Evolutionary conservation across 768 basidiomycete genomes (phyloP).

Genomic region (Thelephora aurantiotincta): DNA sequence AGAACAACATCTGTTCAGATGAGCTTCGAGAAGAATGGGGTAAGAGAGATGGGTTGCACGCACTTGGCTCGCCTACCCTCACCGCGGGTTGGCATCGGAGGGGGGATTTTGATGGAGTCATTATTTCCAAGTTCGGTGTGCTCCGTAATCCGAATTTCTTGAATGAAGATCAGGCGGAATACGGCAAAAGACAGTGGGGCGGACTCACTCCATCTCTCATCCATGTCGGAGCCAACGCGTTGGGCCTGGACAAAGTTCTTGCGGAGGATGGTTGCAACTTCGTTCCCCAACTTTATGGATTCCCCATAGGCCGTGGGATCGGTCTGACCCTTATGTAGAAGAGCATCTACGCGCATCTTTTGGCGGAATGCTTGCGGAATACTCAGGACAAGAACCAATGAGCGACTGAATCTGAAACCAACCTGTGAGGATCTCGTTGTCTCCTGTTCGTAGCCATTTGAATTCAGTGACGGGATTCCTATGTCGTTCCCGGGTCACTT

Average conservation of each 20-base stretch:
- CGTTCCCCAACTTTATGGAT: conserved; percentile 43
- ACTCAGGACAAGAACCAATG: too few relatives aligned
- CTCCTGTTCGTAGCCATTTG: too few relatives aligned
- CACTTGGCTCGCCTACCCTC: conserved; percentile 19
- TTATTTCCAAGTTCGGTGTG: conserved; percentile 86
- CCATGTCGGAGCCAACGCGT: conserved; percentile 23
- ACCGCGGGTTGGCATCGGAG: conserved; percentile 31
- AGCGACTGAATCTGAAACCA: conserved; percentile 4
- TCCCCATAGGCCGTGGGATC: conserved; percentile 37
- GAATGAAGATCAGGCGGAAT: neutral
- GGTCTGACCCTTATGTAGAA: conserved; percentile 24
- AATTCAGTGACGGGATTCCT: neutral
- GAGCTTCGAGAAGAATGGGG: conserved; percentile 5
- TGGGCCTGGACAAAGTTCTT: conserved; percentile 79
- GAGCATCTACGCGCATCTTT: conserved; percentile 52
- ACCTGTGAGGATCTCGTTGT: neutral
- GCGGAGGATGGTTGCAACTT: conserved; percentile 61
- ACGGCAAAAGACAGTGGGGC: neutral
- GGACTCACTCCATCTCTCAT: conserved; percentile 46
- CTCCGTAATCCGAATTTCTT: conserved; percentile 60
- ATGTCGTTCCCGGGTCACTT: conserved; percentile 1
- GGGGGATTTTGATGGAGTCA: conserved; percentile 54
- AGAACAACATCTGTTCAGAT: conserved; percentile 13
- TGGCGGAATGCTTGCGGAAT: conserved; percentile 44
- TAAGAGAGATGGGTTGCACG: neutral